Evolutionary conservation across 2,329 filamentous ascomycete genomes (phyloP), one percentile per base, ranked within the genome.

Genomic region (Pseudogymnoascus sp.): DNA sequence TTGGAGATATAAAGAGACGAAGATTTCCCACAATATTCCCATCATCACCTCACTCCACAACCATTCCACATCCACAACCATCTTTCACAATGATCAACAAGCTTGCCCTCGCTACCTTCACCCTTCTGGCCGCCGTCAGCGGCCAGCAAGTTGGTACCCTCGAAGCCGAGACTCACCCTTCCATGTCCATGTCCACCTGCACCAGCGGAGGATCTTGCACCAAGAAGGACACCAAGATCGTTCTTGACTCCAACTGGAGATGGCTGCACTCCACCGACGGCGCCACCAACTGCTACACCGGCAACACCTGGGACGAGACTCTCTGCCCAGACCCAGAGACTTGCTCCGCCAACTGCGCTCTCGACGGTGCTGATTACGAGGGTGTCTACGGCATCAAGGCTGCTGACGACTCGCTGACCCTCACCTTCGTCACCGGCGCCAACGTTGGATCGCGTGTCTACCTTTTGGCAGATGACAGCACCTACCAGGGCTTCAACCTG

Each of bases 401-500:
- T 63, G 76, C 74, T 68, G 77, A 75, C 66, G 74, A 78, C 68
- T 71, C 76, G 63, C 73, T 84, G 64, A 78, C 72, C 67, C 73
- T 84, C 66, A 78, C 78, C 69, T 82, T 83, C 67, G 79, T 82
- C 64, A 82, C 79, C 63, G 74, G 71, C 59, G 75, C 71, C 67
- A 79, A 79, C 69, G 67, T 79, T 39, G 77, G 77, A 38, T 74
- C 82, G 60, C 80, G 85, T 67, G 74, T 84, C 47, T 88, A 87
- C 71, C 78, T 88, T 64, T 80, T 88, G 75, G 79, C 80, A 67
- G 74, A 77, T 53, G 80, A 83, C 47, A 76, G 75, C 66, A 81
- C 80, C 63, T 89, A 89, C 73, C 75, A 87, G 75, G 79, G 81
- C 70, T 83, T 88, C 74, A 78, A 82, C 63, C 76, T 87, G 64